These are phyloP conservation scores for Fraxinus angustifolia DNA, from an alignment of 305 asterid species.

Conservation along the genomic window DNA sequence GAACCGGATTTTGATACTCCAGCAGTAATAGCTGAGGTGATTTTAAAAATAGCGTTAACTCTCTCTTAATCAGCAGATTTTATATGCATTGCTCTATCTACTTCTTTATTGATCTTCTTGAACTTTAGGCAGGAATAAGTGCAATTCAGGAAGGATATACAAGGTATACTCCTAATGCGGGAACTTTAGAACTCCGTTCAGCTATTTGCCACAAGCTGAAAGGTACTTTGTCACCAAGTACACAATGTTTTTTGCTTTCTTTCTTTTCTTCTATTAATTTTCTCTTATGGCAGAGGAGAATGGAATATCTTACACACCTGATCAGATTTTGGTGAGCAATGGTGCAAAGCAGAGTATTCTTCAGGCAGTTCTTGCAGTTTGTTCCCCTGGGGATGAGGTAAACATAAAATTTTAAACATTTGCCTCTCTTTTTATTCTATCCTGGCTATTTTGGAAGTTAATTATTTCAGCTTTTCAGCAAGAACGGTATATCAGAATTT, in stretches of 20 bases:
- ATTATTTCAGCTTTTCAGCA: background rate
- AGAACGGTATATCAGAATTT: background rate
- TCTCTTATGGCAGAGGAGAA: constrained; percentile 68
- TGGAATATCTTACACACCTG: constrained; percentile 70
- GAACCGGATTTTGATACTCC: constrained; percentile 99
- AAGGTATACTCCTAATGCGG: constrained; percentile 76
- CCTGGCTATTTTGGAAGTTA: background rate
- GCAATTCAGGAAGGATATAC: constrained; percentile 65
- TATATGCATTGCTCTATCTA: background rate
- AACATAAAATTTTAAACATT: background rate
- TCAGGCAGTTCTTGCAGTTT: constrained; percentile 49
- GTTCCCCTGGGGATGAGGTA: constrained; percentile 56
- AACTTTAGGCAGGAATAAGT: constrained; percentile 49
- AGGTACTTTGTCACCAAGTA: constrained; percentile 37
- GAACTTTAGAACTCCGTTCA: constrained; percentile 74
- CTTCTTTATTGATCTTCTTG: background rate
- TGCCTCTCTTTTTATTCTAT: background rate
- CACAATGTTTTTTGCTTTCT: background rate
- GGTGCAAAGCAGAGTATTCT: constrained; percentile 50
- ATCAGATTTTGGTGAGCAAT: constrained; percentile 88
- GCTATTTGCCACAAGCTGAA: constrained; percentile 87
- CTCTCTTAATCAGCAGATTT: background rate
- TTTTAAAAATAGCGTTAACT: background rate
- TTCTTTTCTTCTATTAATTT: background rate
- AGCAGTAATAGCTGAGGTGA: constrained; percentile 73